A percentile compares a stretch with the other conserved stretches of the same genome.
Conservation (phyloP, 139 green algal species). For the Volvox reticuliferus region DNA sequence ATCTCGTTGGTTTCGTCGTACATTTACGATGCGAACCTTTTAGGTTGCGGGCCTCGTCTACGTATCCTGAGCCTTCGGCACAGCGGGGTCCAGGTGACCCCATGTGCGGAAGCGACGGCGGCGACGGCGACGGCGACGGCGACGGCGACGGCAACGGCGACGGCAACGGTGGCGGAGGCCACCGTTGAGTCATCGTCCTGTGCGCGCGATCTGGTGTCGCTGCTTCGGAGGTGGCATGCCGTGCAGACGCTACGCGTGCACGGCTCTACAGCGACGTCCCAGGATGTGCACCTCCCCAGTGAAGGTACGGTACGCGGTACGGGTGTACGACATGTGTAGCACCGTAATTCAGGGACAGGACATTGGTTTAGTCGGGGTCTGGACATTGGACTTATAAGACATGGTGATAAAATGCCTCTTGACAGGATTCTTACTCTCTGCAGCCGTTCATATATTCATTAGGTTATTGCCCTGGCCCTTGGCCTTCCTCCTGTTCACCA, state of each 20-base stretch:
- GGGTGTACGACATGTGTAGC: too few relatives aligned
- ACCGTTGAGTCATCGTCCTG: too few relatives aligned
- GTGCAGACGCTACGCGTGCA: slow-evolving; percentile 29
- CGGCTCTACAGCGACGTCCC: neutral
- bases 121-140: neutral
- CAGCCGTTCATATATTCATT: neutral
- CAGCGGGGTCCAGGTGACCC: slow-evolving; percentile 1
- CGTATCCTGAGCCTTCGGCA: slow-evolving; percentile 18
- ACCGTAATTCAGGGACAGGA: too few relatives aligned
- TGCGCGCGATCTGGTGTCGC: neutral
- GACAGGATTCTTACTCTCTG: too few relatives aligned
- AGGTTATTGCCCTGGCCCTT: neutral
- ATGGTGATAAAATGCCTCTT: too few relatives aligned
- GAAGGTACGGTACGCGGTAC: neutral
- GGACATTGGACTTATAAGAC: too few relatives aligned
- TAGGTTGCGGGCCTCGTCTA: neutral
- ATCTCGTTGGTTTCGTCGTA: neutral
- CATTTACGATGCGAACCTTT: neutral
- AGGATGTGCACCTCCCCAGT: neutral
- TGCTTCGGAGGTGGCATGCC: slow-evolving; percentile 26
- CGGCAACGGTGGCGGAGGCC: too few relatives aligned
- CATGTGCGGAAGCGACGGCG: neutral
- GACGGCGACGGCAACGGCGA: too few relatives aligned
- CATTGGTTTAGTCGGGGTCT: too few relatives aligned
- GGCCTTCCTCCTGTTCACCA: neutral